A percentile compares a stretch with the other conserved stretches of the same genome.
Evolutionary conservation across 176 grass and related monocot genomes (phyloP).

Genomic region (Poa pratensis): DNA sequence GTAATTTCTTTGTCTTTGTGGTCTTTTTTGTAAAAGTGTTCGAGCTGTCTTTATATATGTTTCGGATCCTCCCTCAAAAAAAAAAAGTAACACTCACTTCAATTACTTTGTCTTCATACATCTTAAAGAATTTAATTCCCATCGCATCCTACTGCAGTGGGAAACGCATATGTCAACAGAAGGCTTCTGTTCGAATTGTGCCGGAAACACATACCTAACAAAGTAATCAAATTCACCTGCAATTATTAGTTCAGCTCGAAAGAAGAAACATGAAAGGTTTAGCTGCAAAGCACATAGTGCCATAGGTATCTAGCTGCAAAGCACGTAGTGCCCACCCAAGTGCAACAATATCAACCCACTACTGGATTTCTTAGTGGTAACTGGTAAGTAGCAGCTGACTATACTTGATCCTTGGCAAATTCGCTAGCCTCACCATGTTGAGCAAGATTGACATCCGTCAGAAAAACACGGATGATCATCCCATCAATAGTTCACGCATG

Average conservation of each 20-base stretch:
- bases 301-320: conserved; percentile 25
- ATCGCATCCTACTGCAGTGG: neutral
- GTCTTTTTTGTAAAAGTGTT: too few relatives aligned
- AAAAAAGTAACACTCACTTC: too few relatives aligned
- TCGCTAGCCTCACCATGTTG: conserved; percentile 27
- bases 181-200: too few relatives aligned
- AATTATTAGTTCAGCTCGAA: neutral
- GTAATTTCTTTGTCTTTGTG: too few relatives aligned
- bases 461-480: conserved; percentile 10
- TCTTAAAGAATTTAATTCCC: neutral
- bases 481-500: neutral
- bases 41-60: too few relatives aligned
- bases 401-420: neutral
- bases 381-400: conserved; percentile 27
- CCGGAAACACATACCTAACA: too few relatives aligned
- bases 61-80: too few relatives aligned
- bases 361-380: neutral
- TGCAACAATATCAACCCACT: conserved; percentile 44
- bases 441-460: conserved; percentile 26
- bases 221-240: neutral
- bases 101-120: neutral
- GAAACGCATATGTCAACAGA: neutral
- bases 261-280: neutral
- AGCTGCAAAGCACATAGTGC: neutral
- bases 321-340: conserved; percentile 28